A percentile compares a stretch with the other conserved stretches of the same genome.
Evolutionary conservation across 1,284 basidiomycete genomes (phyloP).

Genomic region (Heterobasidion occidentale): DNA sequence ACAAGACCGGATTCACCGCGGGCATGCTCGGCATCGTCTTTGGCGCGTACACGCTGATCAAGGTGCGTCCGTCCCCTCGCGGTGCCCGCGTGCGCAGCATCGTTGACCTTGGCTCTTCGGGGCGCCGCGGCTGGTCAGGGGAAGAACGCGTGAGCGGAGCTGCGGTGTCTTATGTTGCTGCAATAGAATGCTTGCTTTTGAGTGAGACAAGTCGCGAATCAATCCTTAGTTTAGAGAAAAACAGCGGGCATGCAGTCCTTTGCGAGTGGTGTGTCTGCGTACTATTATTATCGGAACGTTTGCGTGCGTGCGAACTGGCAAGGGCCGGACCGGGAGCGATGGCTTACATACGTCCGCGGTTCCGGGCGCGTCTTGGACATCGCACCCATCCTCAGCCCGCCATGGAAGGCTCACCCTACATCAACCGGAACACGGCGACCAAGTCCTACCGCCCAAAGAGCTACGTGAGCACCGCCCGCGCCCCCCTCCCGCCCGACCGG

Average conservation of each 20-base stretch:
- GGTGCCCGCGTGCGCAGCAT: background rate
- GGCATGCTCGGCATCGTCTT: constrained; percentile 45
- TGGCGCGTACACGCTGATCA: constrained; percentile 41
- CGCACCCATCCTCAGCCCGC: background rate
- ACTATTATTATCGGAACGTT: no score
- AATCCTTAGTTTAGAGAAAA: no score
- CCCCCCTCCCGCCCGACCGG: background rate
- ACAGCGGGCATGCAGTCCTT: no score
- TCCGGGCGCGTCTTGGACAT: no score
- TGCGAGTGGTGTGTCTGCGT: no score
- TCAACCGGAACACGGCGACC: constrained; percentile 13
- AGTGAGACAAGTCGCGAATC: background rate
- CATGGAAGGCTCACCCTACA: constrained; percentile 10
- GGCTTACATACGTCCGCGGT: no score
- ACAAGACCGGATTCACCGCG: constrained; percentile 42
- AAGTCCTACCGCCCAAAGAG: constrained; percentile 17
- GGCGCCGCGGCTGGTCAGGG: background rate
- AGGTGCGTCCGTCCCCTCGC: constrained; percentile 30
- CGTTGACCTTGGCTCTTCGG: background rate
- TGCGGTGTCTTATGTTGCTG: background rate
- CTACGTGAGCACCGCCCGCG: constrained; percentile 12
- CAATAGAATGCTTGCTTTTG: background rate
- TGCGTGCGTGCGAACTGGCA: no score
- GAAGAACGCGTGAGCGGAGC: background rate
- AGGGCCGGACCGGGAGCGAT: no score